Evolutionary conservation across 371 early-diverging fungal genomes (phyloP), one percentile per base, ranked within the genome.

Genomic region (Zychaea mexicana): DNA sequence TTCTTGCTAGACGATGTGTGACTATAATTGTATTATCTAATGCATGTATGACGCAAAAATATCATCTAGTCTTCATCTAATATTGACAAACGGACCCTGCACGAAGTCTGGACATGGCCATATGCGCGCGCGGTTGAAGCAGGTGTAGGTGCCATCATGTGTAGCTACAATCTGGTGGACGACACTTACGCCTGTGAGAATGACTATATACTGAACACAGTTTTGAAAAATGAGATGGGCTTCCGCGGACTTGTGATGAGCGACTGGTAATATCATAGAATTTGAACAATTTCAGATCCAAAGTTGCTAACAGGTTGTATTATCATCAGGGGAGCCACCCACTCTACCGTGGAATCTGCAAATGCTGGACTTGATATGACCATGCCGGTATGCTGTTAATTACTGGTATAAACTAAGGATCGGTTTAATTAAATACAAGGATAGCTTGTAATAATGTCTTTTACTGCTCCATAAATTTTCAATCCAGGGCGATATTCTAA

Each of bases 41-140:
- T n/a, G n/a, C n/a, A n/a, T n/a, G n/a, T n/a, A n/a, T n/a, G n/a
- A n/a, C n/a, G n/a, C n/a, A 45, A 84, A 8, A 33, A 30, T 54
- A 30, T 15, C 31, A 6, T 78, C 82, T 74, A 75, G 68, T 78
- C 49, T 27, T 66, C 69, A 21, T 64, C 72, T 26, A 55, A 69
- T 15, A 73, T 85, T 33, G 83, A 81, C 65, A 75, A 79, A 24
- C 71, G 82, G 13, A 78, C 85, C 10, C 46, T 85, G 56, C 83
- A 79, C 52, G 88, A 87, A 65, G 45, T 84, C 31, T 87, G 84
- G 47, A 33, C 79, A 6, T 73, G 70, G 57, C 84, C 88, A 12
- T 87, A 84, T 71, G 64, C 70, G 7, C 69, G 68, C 2, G 60
- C 66, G 10, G 66, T 85, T 7, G 74, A 82, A 45, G 84, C 81